Percentiles rank a stretch among this genome's conserved stretches.
Conservation (phyloP, 1,284 basidiomycete species). For the Ganoderma multipileum region DNA sequence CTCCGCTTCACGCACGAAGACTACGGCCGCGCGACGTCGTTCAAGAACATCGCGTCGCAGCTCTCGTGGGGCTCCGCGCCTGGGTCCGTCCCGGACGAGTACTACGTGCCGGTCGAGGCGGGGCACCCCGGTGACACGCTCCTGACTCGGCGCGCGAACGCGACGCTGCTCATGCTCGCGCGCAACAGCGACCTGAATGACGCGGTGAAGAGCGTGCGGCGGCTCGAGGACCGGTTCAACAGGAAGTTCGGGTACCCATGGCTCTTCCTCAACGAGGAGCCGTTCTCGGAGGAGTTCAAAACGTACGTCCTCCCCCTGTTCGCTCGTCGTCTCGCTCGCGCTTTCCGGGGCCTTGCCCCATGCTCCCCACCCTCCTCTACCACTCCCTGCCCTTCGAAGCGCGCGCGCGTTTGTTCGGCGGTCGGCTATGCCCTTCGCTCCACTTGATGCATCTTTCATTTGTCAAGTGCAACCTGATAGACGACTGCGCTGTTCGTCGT, state of each 20-base stretch:
- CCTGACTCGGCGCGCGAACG: conserved; percentile 37
- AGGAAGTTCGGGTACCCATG: conserved; percentile 71
- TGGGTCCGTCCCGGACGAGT: conserved; percentile 1
- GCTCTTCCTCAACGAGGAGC: conserved; percentile 79
- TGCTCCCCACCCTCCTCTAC: not conserved
- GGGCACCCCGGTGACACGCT: conserved; percentile 9
- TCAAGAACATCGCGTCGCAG: conserved; percentile 35
- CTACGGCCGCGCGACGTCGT: conserved; percentile 44
- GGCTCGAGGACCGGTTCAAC: conserved; percentile 73
- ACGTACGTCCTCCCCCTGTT: conserved; percentile 39
- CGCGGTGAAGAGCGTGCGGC: conserved; percentile 60
- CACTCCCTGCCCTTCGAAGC: not conserved
- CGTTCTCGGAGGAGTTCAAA: conserved; percentile 79
- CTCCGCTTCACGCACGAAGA: conserved; percentile 45
- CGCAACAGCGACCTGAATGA: conserved; percentile 72
- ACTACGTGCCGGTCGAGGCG: not conserved
- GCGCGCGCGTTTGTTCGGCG: not conserved
- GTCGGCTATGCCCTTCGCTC: not conserved
- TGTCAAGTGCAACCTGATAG: not conserved
- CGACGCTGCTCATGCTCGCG: conserved; percentile 56
- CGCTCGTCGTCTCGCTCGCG: not conserved
- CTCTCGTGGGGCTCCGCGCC: conserved; percentile 28
- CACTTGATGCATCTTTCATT: not conserved
- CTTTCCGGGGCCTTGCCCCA: not conserved
- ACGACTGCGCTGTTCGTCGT: not conserved